Evolutionary conservation across 169 alveolate species (phyloP).

Genomic region (Toxoplasma gondii): DNA sequence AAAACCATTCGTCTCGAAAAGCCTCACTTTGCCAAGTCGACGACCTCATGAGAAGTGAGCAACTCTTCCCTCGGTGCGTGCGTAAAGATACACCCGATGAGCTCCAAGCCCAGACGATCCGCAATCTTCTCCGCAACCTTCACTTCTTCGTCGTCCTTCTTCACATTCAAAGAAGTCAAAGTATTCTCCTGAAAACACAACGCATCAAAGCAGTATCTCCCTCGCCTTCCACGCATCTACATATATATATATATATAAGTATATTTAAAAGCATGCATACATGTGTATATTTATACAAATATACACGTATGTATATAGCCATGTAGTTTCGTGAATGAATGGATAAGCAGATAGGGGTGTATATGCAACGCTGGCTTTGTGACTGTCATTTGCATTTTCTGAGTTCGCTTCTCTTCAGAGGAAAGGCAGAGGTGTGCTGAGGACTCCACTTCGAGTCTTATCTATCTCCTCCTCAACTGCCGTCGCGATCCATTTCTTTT

Average conservation of each 20-base stretch:
- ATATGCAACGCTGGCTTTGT: too few relatives aligned
- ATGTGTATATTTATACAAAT: neutral
- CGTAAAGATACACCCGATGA: conserved; percentile 96
- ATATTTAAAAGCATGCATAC: neutral
- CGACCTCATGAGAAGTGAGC: conserved; percentile 93
- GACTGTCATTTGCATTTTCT: too few relatives aligned
- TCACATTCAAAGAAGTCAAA: neutral
- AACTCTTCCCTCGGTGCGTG: conserved; percentile 94
- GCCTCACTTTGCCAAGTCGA: conserved; percentile 75
- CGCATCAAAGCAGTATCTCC: neutral
- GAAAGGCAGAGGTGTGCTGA: too few relatives aligned
- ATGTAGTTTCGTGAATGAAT: too few relatives aligned
- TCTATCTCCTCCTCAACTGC: too few relatives aligned
- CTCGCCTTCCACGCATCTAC: neutral
- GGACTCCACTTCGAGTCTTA: too few relatives aligned
- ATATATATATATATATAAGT: too few relatives aligned
- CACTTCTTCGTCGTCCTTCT: conserved; percentile 65
- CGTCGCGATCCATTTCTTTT: too few relatives aligned
- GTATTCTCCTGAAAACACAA: neutral
- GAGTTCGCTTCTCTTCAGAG: too few relatives aligned
- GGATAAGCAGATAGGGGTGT: neutral
- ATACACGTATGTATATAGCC: neutral
- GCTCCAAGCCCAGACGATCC: conserved; percentile 92
- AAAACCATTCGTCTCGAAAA: neutral
- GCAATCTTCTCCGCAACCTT: conserved; percentile 91